Percentiles rank a stretch among this genome's conserved stretches.
Evolutionary conservation across 805 yeast species (phyloP).

Genomic region (Sugiyamaella qingdaonensis): DNA sequence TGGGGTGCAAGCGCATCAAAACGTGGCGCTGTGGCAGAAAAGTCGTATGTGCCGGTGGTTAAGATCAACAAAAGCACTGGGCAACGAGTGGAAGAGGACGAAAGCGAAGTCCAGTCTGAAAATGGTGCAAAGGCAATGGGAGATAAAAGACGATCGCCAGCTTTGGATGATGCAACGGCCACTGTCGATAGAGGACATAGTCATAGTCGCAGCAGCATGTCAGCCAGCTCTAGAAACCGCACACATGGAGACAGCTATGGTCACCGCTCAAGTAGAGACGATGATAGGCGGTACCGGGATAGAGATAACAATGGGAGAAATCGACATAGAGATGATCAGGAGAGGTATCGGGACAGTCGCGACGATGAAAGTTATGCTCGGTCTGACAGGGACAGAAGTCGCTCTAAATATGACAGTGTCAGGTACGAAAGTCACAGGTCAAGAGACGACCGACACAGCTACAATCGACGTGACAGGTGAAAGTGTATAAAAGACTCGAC

Average conservation of each 20-base stretch:
- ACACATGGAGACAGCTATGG: no score
- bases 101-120: neutral
- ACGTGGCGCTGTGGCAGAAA: slow-evolving; percentile 17
- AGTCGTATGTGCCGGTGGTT: slow-evolving; percentile 37
- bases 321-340: neutral
- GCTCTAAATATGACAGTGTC: neutral
- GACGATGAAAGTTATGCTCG: slow-evolving; percentile 1
- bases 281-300: neutral
- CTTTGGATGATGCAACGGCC: neutral
- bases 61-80: slow-evolving; percentile 31
- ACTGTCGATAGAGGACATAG: neutral
- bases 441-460: neutral
- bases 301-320: slow-evolving; percentile 1
- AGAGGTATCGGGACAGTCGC: slow-evolving; percentile 1
- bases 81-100: slow-evolving; percentile 11
- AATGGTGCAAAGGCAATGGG: neutral
- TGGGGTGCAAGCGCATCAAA: slow-evolving; percentile 31
- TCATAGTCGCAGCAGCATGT: no score
- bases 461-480: neutral
- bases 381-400: neutral
- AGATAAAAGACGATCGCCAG: neutral
- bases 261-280: no score
- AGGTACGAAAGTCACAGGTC: neutral
- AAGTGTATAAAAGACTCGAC: neutral
- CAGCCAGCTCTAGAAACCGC: no score